phyloP scores from a whole-genome alignment of 2,329 filamentous ascomycete species.

The Exophiala sp. region DNA sequence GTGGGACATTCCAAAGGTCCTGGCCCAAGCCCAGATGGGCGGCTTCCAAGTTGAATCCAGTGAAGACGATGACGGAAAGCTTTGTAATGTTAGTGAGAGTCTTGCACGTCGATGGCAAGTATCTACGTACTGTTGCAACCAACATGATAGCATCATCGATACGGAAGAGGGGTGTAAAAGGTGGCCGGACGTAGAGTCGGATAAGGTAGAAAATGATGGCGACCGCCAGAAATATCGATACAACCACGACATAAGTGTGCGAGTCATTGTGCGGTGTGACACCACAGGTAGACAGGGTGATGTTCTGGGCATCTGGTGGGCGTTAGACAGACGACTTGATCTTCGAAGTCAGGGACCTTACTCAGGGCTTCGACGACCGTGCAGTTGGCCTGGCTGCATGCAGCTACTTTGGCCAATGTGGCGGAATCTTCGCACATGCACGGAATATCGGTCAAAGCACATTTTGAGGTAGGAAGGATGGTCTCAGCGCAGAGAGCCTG shows the following conservation, averaged over 20 bases:
- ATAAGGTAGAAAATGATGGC: constrained; percentile 3
- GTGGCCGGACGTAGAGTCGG: constrained; percentile 1
- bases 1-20: constrained; percentile 33
- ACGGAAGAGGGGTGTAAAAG: neutral
- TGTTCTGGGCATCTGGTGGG: neutral
- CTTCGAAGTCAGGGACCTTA: constrained; percentile 3
- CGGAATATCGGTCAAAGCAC: constrained; percentile 28
- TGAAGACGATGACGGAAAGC: constrained; percentile 1
- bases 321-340: neutral
- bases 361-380: constrained; percentile 30
- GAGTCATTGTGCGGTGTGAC: neutral
- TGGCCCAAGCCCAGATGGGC: constrained; percentile 30
- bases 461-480: constrained; percentile 8
- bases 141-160: constrained; percentile 6
- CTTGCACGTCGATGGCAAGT: neutral
- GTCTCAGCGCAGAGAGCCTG: constrained; percentile 12
- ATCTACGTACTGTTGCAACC: constrained; percentile 8
- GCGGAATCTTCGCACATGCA: constrained; percentile 31
- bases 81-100: neutral
- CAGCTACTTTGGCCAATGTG: constrained; percentile 28
- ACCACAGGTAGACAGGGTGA: neutral
- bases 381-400: constrained; percentile 32
- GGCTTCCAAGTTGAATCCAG: constrained; percentile 33
- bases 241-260: neutral
- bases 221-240: neutral